phyloP scores from a whole-genome alignment of 805 yeast species.

The Metschnikowia rubicola region DNA sequence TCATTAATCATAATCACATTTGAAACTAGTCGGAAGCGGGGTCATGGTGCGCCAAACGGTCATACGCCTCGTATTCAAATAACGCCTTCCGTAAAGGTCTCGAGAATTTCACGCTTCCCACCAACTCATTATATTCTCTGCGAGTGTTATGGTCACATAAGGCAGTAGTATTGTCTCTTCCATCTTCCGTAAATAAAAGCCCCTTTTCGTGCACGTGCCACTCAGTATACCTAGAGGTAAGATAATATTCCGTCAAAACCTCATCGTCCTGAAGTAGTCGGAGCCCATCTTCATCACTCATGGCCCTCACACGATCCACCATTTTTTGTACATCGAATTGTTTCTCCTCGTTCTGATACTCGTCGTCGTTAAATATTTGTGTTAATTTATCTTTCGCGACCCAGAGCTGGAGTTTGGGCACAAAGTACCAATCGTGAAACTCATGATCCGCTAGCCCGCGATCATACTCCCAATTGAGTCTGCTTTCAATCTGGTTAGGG shows the following conservation, averaged over 20 bases:
- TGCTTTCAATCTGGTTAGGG: slow-evolving; percentile 14
- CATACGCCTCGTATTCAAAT: slow-evolving; percentile 11
- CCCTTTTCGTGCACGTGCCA: slow-evolving; percentile 21
- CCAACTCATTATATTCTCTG: slow-evolving; percentile 5
- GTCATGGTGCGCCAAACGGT: slow-evolving; percentile 5
- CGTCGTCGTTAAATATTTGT: slow-evolving; percentile 9
- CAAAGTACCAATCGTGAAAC: slow-evolving; percentile 15
- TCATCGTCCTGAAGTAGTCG: slow-evolving; percentile 21
- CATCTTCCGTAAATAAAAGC: slow-evolving; percentile 16
- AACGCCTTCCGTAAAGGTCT: slow-evolving; percentile 11
- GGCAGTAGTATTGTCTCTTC: slow-evolving; percentile 5
- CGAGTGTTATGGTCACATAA: background rate
- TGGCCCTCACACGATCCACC: slow-evolving; percentile 16
- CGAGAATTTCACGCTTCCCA: slow-evolving; percentile 1
- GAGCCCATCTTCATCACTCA: slow-evolving; percentile 25
- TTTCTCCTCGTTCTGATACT: background rate
- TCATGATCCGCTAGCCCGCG: slow-evolving; percentile 12
- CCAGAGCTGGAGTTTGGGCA: slow-evolving; percentile 21
- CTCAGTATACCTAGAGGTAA: slow-evolving; percentile 16
- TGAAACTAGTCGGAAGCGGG: too few relatives aligned
- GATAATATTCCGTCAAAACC: slow-evolving; percentile 21
- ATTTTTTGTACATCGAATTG: slow-evolving; percentile 13
- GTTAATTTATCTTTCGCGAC: slow-evolving; percentile 12
- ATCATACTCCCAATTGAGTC: slow-evolving; percentile 21
- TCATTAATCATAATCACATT: background rate